A percentile compares a stretch with the other conserved stretches of the same genome.
These are phyloP conservation scores for Spergularia marina DNA, from an alignment of 148 eudicot genomes.

Conservation along the genomic window DNA sequence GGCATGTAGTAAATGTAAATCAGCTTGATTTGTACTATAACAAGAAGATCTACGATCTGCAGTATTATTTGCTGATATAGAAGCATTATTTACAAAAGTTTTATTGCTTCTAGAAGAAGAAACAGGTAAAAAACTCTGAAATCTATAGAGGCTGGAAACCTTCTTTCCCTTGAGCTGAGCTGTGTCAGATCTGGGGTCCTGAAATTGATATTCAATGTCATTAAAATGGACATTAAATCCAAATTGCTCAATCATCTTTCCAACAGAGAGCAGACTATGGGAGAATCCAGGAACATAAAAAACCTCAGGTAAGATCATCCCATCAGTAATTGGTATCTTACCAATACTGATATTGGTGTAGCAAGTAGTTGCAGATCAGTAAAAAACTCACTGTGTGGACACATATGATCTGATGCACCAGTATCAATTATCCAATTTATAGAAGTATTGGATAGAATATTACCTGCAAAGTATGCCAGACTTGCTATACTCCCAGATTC, in stretches of 20 bases:
- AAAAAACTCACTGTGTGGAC: not conserved
- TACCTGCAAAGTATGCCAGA: too few relatives aligned
- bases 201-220: not conserved
- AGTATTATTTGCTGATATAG: too few relatives aligned
- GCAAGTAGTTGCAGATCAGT: fast-evolving
- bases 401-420: not conserved
- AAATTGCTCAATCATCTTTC: not conserved
- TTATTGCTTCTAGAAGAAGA: too few relatives aligned
- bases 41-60: too few relatives aligned
- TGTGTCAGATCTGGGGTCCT: not conserved
- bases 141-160: too few relatives aligned
- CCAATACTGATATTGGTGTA: not conserved
- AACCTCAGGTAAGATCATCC: not conserved
- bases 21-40: too few relatives aligned
- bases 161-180: too few relatives aligned
- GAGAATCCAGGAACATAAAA: not conserved
- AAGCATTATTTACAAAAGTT: too few relatives aligned
- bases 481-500: too few relatives aligned
- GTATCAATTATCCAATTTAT: not conserved
- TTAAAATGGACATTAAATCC: not conserved
- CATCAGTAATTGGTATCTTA: not conserved
- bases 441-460: too few relatives aligned
- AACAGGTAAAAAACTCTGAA: not conserved
- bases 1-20: too few relatives aligned
- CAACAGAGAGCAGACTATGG: not conserved